Conservation (phyloP, 208 protist species). For the Zelonia costaricensis region DNA sequence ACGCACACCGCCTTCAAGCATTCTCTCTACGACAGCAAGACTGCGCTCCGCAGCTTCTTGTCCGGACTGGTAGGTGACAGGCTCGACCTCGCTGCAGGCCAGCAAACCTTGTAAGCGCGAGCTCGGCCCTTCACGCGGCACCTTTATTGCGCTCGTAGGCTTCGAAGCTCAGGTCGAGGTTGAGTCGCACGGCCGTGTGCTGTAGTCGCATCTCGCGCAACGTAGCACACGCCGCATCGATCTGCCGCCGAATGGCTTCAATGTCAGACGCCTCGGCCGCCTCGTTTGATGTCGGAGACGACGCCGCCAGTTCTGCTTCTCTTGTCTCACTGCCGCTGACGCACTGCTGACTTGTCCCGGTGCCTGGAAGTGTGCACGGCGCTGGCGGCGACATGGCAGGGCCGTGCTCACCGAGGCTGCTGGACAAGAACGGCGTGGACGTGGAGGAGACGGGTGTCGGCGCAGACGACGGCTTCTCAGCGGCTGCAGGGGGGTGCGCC, state of each 20-base stretch:
- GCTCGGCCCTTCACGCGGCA: not conserved
- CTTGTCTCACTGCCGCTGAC: no score
- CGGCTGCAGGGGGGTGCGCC: not conserved
- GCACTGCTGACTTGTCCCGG: not conserved
- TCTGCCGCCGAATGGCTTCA: conserved; percentile 39
- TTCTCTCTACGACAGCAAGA: no score
- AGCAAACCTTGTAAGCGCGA: not conserved
- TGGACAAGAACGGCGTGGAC: not conserved
- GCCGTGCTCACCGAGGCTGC: not conserved
- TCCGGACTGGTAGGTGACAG: no score
- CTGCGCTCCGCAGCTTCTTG: no score
- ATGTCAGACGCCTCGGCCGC: not conserved
- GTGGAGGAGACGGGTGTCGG: not conserved
- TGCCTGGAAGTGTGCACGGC: not conserved
- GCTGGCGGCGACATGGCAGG: not conserved
- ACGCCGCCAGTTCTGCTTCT: no score
- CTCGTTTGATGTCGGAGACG: no score
- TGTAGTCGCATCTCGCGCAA: conserved; percentile 44
- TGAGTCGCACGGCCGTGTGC: conserved; percentile 44
- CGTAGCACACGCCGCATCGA: conserved; percentile 29
- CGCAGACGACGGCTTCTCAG: not conserved
- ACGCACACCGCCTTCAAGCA: no score
- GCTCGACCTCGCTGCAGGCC: not conserved
- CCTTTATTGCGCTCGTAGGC: conserved; percentile 52
- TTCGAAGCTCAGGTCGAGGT: conserved; percentile 68